Base-by-base conservation (phyloP, 352 stramenopile genomes). In the Phytophthora macrochlamydospora region DNA sequence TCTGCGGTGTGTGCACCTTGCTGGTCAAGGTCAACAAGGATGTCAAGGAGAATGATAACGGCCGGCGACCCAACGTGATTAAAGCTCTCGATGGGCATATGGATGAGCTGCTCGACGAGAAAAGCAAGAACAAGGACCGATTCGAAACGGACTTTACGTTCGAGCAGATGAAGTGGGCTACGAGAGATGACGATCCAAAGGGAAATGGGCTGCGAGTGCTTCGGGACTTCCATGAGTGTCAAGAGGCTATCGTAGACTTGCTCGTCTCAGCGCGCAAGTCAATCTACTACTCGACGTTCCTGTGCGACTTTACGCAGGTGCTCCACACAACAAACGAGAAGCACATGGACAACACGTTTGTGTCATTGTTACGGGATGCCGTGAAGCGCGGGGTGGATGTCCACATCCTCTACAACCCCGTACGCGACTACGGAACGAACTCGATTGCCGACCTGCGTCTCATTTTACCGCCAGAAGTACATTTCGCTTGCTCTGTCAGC, bases 241-340 rank as follows among this genome's bases (percentile, higher is more conserved):
- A 90, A 62, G 73, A 68, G 13, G 57, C 69, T 7, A 89, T 93
- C 52, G 79, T 92, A 12, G 52, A 73, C 24, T 71, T 93, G 11
- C 50, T 93, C 2, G 66, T 75, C 31, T 85, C 81, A 0, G 83
- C 85, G 4, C 70, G 62, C 2, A 81, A 71, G 32, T 89, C 77
- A 0, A 81, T 93, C 44, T 90, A 89, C 71, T 93, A 93, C 62
- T 93, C 85, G 51, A 93, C 85, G 3, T 93, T 93, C 58, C 70
- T 93, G 29, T 93, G 85, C 56, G 85, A 93, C 59, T 92, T 91
- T 46, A 85, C 59, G 7, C 85, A 91, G 33, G 71, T 83, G 14
- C 66, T 93, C 1, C 37, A 81, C 29, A 66, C 70, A 9, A 50
- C 14, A 35, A 56, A 69, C 0, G 61, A 79, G 11, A 52, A 79